Conservation (phyloP, 495 filamentous ascomycete species). For the Tuber indicum region DNA sequence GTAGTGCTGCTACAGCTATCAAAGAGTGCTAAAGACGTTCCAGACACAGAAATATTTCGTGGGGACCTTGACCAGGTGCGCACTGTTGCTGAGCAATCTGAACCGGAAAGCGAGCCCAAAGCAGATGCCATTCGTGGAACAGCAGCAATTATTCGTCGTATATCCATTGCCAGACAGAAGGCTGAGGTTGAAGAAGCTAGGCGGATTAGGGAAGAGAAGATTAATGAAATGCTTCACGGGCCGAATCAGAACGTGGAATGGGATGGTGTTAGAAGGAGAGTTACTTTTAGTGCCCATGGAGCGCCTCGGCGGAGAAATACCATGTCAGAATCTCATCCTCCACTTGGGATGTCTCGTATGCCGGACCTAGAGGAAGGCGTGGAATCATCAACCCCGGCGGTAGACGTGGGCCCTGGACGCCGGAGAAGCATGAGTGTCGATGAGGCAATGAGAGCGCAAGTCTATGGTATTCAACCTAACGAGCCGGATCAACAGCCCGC, state of each 20-base stretch:
- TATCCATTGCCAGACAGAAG: slow-evolving; percentile 69
- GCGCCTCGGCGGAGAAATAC: slow-evolving; percentile 42
- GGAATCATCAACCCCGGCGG: slow-evolving; percentile 53
- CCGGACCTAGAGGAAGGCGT: slow-evolving; percentile 58
- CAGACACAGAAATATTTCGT: slow-evolving; percentile 84
- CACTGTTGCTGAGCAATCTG: slow-evolving; percentile 87
- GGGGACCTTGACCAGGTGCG: slow-evolving; percentile 93
- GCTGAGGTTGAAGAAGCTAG: slow-evolving; percentile 75
- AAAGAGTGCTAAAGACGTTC: slow-evolving; percentile 95
- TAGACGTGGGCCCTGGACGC: slow-evolving; percentile 28
- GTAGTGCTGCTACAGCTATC: slow-evolving; percentile 97
- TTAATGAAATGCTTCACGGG: slow-evolving; percentile 59
- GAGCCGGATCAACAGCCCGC: slow-evolving; percentile 40
- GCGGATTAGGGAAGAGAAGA: slow-evolving; percentile 69
- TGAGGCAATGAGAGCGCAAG: slow-evolving; percentile 41
- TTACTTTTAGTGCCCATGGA: slow-evolving; percentile 52
- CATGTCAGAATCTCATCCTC: slow-evolving; percentile 60
- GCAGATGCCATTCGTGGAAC: slow-evolving; percentile 92
- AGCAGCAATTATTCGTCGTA: slow-evolving; percentile 77
- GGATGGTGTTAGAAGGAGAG: slow-evolving; percentile 83
- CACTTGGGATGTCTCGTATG: slow-evolving; percentile 81
- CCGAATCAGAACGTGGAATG: slow-evolving; percentile 79
- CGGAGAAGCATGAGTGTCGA: slow-evolving; percentile 50
- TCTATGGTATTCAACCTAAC: slow-evolving; percentile 28
- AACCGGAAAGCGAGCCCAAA: slow-evolving; percentile 90